Evolutionary conservation across 805 yeast genomes (phyloP).

Genomic region (Wickerhamia fluorescens): DNA sequence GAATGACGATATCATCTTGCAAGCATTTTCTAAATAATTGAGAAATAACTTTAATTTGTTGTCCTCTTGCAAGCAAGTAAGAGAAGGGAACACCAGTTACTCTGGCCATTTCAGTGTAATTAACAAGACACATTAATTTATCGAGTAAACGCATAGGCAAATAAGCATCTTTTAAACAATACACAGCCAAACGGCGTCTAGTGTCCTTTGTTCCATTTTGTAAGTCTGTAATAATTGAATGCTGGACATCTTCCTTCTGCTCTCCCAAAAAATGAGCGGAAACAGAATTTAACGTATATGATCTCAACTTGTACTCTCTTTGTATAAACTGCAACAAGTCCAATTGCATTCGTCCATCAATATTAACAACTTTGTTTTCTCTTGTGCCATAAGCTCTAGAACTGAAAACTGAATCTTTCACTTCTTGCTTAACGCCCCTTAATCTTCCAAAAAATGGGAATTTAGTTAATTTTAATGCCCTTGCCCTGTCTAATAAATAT

Average conservation of each 20-base stretch:
- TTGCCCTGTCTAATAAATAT: constrained; percentile 81
- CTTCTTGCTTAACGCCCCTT: constrained; percentile 59
- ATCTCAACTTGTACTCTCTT: constrained; percentile 89
- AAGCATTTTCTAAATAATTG: constrained; percentile 92
- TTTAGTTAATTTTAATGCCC: constrained; percentile 51
- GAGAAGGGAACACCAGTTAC: constrained; percentile 98
- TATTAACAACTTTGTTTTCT: constrained; percentile 84
- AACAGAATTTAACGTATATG: constrained; percentile 91
- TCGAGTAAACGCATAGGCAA: constrained; percentile 83
- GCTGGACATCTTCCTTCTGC: constrained; percentile 97
- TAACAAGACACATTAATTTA: constrained; percentile 91
- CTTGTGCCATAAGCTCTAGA: constrained; percentile 96
- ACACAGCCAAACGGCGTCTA: constrained; percentile 90
- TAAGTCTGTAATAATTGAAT: constrained; percentile 88
- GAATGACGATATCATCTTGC: constrained; percentile 79
- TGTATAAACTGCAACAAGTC: constrained; percentile 90
- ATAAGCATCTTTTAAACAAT: constrained; percentile 94
- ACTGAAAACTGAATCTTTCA: constrained; percentile 75
- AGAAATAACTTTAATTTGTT: constrained; percentile 94
- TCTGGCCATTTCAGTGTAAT: constrained; percentile 98
- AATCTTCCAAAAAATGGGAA: constrained; percentile 90
- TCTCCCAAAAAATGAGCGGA: constrained; percentile 90
- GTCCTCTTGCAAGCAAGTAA: constrained; percentile 83
- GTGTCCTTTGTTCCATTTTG: constrained; percentile 92
- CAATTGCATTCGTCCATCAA: constrained; percentile 93